phyloP scores from a whole-genome alignment of 2,329 filamentous ascomycete genomes.

The Bipolaris cookei region DNA sequence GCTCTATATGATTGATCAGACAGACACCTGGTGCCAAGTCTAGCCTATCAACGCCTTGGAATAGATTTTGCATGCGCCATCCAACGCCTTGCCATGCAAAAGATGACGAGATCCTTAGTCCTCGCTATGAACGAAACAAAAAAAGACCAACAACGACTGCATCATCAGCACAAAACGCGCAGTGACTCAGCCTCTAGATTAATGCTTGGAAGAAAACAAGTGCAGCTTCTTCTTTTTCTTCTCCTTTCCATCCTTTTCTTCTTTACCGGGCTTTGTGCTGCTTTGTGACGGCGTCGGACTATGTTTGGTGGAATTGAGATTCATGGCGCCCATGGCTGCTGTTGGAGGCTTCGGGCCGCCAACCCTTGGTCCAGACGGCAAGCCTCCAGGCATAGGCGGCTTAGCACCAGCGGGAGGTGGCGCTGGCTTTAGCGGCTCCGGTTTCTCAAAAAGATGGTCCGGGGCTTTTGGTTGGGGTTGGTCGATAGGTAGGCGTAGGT shows the following conservation, averaged over 20 bases:
- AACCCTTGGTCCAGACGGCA: constrained; percentile 40
- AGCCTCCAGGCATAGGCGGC: constrained; percentile 33
- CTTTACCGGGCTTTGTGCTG: constrained; percentile 29
- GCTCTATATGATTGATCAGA: background rate
- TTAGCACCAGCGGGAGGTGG: constrained; percentile 57
- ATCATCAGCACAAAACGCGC: constrained; percentile 4
- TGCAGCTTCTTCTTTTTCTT: constrained; percentile 65
- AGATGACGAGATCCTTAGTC: constrained; percentile 7
- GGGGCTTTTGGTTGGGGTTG: constrained; percentile 81
- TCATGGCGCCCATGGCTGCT: constrained; percentile 43
- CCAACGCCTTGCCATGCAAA: constrained; percentile 21
- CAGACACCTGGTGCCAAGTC: background rate
- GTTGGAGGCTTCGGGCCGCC: constrained; percentile 42
- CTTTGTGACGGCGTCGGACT: constrained; percentile 24
- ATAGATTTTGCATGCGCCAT: constrained; percentile 1
- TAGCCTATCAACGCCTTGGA: background rate
- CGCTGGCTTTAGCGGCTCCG: constrained; percentile 61
- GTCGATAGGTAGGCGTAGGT: constrained; percentile 81
- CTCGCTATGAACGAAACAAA: constrained; percentile 20
- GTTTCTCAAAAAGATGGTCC: constrained; percentile 81
- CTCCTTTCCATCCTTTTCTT: constrained; percentile 38
- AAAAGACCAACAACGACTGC: constrained; percentile 17
- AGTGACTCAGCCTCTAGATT: constrained; percentile 13
- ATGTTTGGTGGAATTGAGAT: constrained; percentile 36
- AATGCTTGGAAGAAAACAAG: constrained; percentile 55